Evolutionary conservation across 2,329 filamentous ascomycete species (phyloP).

Genomic region (Curvularia eragrostidis): DNA sequence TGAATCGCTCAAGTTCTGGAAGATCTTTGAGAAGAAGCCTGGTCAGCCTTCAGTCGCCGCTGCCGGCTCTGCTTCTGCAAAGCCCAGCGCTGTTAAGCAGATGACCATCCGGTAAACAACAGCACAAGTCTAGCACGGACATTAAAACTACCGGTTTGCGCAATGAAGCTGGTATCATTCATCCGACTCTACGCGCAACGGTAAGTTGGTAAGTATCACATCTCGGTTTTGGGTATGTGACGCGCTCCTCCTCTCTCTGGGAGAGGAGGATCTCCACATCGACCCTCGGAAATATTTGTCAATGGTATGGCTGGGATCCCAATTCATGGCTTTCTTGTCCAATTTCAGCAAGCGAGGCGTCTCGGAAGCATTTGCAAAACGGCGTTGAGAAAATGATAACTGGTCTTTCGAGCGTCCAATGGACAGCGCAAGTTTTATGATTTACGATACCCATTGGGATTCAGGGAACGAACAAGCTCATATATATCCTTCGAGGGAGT

Average conservation of each 20-base stretch:
- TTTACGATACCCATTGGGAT: slow-evolving; percentile 13
- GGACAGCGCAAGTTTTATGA: slow-evolving; percentile 32
- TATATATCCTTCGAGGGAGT: slow-evolving; percentile 17
- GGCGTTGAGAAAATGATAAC: slow-evolving; percentile 26
- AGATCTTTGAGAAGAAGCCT: slow-evolving; percentile 98
- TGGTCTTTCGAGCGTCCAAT: slow-evolving; percentile 35
- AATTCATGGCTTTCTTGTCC: slow-evolving; percentile 27
- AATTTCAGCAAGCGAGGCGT: slow-evolving; percentile 40
- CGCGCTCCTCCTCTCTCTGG: slow-evolving; percentile 35
- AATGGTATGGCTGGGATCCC: slow-evolving; percentile 14
- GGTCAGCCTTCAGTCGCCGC: slow-evolving; percentile 70
- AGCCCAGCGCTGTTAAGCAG: slow-evolving; percentile 83
- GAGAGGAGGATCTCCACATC: slow-evolving; percentile 40
- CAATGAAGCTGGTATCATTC: slow-evolving; percentile 42
- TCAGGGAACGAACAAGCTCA: slow-evolving; percentile 9
- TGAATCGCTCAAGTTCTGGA: slow-evolving; percentile 99
- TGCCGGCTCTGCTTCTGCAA: slow-evolving; percentile 75
- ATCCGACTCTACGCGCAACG: slow-evolving; percentile 51
- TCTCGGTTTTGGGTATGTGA: slow-evolving; percentile 50
- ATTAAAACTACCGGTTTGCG: slow-evolving; percentile 43
- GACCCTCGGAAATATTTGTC: slow-evolving; percentile 38
- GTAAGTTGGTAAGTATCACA: slow-evolving; percentile 53
- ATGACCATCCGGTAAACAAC: slow-evolving; percentile 69
- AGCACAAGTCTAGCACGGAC: slow-evolving; percentile 20
- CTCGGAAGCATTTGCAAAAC: slow-evolving; percentile 39